Evolutionary conservation across 2,329 filamentous ascomycete genomes (phyloP), one percentile per base, ranked within the genome.

Genomic region (Fusarium xyrophilum): DNA sequence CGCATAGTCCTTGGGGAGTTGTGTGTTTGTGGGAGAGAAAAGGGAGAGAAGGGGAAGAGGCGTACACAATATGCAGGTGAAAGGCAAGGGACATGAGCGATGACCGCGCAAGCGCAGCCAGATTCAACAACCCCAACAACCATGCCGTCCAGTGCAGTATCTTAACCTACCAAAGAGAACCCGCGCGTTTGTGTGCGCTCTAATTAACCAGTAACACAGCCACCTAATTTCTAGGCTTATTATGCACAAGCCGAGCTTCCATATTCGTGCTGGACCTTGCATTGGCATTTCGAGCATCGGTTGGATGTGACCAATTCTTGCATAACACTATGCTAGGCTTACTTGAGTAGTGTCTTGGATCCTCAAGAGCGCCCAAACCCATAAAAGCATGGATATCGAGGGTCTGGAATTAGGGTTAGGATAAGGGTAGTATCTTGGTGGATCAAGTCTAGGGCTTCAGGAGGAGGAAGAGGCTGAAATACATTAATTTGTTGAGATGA

Each of bases 81-180:
- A 52, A 58, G 50, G 39, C 56, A 58, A 57, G 56, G 59, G 55
- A 47, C 50, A 60, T 38, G 57, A 70, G 62, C 60, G 63, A 72
- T 73, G 72, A 73, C 72, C 69, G 62, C 63, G 58, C 55, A 70
- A 68, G 61, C 71, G 61, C 67, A 73, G 65, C 52, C 65, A 69
- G 62, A 60, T 30, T n/a, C 44, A 35, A 63, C 58, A 67, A 63
- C 50, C 56, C 46, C 53, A 60, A 58, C 33, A 46, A 54, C 17
- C 51, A 47, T 54, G 42, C 30, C 15, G 25, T 32, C 15, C 17
- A 15, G 13, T 23, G n/a, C 35, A 11, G 42, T 56, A 56, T 43
- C 48, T 48, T n/a, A 36, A 50, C 46, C 46, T 50, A 35, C 27
- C 46, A 25, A 50, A 25, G 46, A 25, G 46, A 47, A 47, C n/a